phyloP scores from a whole-genome alignment of 169 alveolate species.

The Theileria annulata region DNA sequence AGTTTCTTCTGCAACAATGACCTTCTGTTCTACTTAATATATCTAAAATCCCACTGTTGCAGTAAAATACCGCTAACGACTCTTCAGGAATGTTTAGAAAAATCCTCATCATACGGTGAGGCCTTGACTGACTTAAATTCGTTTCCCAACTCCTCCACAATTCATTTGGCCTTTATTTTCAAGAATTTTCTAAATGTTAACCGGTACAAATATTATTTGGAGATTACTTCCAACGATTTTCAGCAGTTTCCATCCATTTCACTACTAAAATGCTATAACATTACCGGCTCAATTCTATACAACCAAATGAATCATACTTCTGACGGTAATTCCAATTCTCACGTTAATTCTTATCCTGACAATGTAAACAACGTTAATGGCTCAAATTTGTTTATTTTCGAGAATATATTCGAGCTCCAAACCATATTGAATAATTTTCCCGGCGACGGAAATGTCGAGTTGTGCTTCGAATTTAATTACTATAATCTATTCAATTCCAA shows the following conservation, averaged over 20 bases:
- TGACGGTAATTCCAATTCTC: not conserved
- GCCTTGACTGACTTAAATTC: conserved; percentile 54
- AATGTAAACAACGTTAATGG: not conserved
- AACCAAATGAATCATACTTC: conserved; percentile 4
- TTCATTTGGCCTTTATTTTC: conserved; percentile 33
- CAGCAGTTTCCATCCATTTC: conserved; percentile 65
- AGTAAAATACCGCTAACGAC: conserved; percentile 36
- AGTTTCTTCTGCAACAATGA: conserved; percentile 64
- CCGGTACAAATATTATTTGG: conserved; percentile 37
- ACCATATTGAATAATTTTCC: conserved; percentile 43
- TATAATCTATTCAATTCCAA: conserved; percentile 12
- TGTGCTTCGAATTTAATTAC: conserved; percentile 46
- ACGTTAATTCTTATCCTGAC: not conserved
- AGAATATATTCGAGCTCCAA: conserved; percentile 46
- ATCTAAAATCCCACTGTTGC: conserved; percentile 33
- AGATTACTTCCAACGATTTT: conserved; percentile 45
- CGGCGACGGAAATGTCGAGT: conserved; percentile 51
- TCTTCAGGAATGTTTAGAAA: conserved; percentile 26
- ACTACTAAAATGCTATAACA: conserved; percentile 45
- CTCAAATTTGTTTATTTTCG: conserved; percentile 23
- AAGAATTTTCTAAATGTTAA: conserved; percentile 24
- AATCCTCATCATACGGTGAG: conserved; percentile 57
- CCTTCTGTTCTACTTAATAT: conserved; percentile 43
- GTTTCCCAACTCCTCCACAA: conserved; percentile 38
- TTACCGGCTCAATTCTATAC: conserved; percentile 46